These are phyloP conservation scores for Hansenula sp. DNA, from an alignment of 1,139 yeast genomes.

Conservation along the genomic window DNA sequence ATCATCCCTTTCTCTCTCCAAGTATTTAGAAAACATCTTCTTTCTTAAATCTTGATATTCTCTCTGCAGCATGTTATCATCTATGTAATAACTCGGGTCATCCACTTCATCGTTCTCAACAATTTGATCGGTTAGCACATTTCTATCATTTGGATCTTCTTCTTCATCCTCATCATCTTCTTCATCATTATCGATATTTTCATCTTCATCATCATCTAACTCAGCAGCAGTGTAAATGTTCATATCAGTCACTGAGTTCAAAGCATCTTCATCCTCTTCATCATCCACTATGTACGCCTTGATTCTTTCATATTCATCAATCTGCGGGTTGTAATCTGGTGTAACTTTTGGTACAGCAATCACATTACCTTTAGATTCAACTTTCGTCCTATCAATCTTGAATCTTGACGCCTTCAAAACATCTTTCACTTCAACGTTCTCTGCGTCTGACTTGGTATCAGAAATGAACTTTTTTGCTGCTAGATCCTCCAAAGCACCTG, in stretches of 20 bases:
- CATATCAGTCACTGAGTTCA: constrained; percentile 9
- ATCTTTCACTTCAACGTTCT: no score
- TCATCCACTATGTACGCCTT: constrained; percentile 14
- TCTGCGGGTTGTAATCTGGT: constrained; percentile 1
- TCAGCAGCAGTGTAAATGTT: constrained; percentile 17
- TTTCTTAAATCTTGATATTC: constrained; percentile 31
- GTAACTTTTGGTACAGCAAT: background rate
- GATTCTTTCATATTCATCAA: constrained; percentile 11
- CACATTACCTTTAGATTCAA: background rate
- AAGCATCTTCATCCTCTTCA: constrained; percentile 16
- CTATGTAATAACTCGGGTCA: constrained; percentile 32
- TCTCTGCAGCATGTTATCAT: constrained; percentile 28
- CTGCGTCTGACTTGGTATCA: background rate
- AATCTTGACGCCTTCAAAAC: no score
- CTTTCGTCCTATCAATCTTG: no score
- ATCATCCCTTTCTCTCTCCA: constrained; percentile 11
- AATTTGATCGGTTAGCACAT: constrained; percentile 28
- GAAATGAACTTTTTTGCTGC: background rate
- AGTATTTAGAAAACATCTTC: constrained; percentile 19
- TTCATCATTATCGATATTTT: constrained; percentile 20
- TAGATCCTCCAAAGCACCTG: background rate
- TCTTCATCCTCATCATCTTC: constrained; percentile 21
- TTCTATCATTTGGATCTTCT: constrained; percentile 22
- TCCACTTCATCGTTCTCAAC: constrained; percentile 40
- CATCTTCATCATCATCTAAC: constrained; percentile 22